phyloP scores from a whole-genome alignment of 2,329 filamentous ascomycete species.

The Thielaviopsis populi region DNA sequence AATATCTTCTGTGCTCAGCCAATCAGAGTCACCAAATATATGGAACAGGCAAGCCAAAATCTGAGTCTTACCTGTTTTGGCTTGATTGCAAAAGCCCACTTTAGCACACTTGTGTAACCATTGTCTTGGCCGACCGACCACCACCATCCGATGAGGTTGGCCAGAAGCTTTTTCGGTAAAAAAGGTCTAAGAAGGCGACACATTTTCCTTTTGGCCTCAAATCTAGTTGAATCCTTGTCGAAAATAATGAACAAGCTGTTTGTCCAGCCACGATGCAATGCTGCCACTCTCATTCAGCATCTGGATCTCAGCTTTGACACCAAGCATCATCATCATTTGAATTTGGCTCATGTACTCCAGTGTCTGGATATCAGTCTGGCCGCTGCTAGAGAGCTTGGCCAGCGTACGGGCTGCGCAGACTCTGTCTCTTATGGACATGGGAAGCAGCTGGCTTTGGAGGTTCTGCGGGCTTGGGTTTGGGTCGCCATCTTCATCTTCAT shows the following conservation, averaged over 20 bases:
- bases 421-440: constrained; percentile 42
- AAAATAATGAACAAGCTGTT: constrained; percentile 18
- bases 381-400: constrained; percentile 25
- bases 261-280: constrained; percentile 36
- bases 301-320: constrained; percentile 65
- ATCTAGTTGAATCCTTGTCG: neutral
- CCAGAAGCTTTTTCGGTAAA: too few relatives aligned
- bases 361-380: constrained; percentile 21
- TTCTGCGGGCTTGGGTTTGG: constrained; percentile 1
- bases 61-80: constrained; percentile 8
- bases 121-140: neutral
- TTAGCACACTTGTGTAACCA: neutral
- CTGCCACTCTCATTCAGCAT: constrained; percentile 43
- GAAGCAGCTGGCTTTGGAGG: constrained; percentile 19
- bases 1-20: constrained; percentile 3
- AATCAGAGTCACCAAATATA: constrained; percentile 10
- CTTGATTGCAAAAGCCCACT: neutral
- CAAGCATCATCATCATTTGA: constrained; percentile 59
- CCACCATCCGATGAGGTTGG: too few relatives aligned
- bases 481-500: neutral
- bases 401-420: constrained; percentile 41
- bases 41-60: constrained; percentile 8
- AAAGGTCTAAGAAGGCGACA: too few relatives aligned
- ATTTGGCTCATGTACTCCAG: constrained; percentile 39
- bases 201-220: neutral